Base-by-base conservation (phyloP, 2,329 filamentous ascomycete species). In the Dactylellina cionopaga region DNA sequence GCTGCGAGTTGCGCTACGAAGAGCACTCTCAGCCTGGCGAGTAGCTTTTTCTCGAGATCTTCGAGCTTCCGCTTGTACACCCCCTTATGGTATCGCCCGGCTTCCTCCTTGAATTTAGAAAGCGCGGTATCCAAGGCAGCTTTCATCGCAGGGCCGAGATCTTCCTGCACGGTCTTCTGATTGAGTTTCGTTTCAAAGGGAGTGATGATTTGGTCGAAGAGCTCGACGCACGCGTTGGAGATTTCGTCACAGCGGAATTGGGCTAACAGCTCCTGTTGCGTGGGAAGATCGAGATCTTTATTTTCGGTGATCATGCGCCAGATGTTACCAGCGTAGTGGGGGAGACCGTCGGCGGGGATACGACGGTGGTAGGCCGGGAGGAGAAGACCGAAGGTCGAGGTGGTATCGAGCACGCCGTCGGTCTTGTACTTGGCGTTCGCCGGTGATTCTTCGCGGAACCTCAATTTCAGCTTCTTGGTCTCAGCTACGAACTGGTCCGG, bases 271-370 rank as follows among this genome's bases (percentile, higher is more conserved):
- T 99, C 95, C 81, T 99, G 95, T 80, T 99, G 95, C 0, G 95
- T 98, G 2, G 95, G 95, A 69, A 99, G 82, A 81, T 99, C 95
- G 60, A 99, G 85, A 78, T 99, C 95, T 81, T 99, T 99, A 85
- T 99, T 99, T 83, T 94, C 91, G 77, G 96, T 93, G 79, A 99
- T 99, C 81, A 98, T 94, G 78, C 98, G 93, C 95, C 95, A 99
- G 44, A 99, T 88, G 39, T 93, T 92, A 79, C 95, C 89, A 0
- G 95, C 93, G 77, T 99, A 99, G 70, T 92, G 85, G 0, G 94
- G 91, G 79, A 98, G 95, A n/a, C 95, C 95, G 80, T 99, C 95
- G 7, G 95, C 95, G 9, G 95, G 95, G 75, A 99, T 99, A 65
- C 95, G 87, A 73, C 95, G 87, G 82, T 99, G 95, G 80, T 99